Percentiles rank a stretch among this genome's conserved stretches.
Evolutionary conservation across 768 basidiomycete genomes (phyloP).

Genomic region (Sporobolomyces roseus): DNA sequence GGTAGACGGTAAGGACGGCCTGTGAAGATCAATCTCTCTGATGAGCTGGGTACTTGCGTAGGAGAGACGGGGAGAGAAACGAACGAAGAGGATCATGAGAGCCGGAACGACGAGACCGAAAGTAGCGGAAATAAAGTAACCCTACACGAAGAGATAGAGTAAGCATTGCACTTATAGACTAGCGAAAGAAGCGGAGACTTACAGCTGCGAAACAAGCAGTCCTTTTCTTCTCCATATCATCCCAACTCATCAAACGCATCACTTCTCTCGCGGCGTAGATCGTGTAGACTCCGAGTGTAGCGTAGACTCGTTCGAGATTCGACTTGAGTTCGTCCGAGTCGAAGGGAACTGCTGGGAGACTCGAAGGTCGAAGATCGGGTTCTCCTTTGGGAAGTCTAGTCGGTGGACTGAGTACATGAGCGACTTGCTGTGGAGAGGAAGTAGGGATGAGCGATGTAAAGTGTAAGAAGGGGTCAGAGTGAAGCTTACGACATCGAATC

Average conservation of each 20-base stretch:
- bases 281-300: conserved; percentile 48
- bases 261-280: conserved; percentile 48
- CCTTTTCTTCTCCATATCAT: conserved; percentile 46
- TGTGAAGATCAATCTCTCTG: not conserved
- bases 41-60: not conserved
- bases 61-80: conserved; percentile 1
- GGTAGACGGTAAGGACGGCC: conserved; percentile 46
- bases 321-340: conserved; percentile 50
- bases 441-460: not conserved
- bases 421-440: conserved; percentile 47
- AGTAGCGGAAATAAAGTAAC: conserved; percentile 49
- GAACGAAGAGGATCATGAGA: conserved; percentile 47
- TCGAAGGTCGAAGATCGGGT: conserved; percentile 51
- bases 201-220: conserved; percentile 46
- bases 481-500: conserved; percentile 48
- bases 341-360: conserved; percentile 50
- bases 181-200: not conserved
- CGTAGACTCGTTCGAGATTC: conserved; percentile 50
- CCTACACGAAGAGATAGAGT: conserved; percentile 2
- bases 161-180: too few relatives aligned
- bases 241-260: conserved; percentile 49
- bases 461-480: not conserved
- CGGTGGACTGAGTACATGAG: conserved; percentile 50
- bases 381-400: conserved; percentile 47
- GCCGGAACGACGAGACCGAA: conserved; percentile 49